phyloP scores from a whole-genome alignment of 2,329 filamentous ascomycete genomes.

The Fusarium mexicanum region DNA sequence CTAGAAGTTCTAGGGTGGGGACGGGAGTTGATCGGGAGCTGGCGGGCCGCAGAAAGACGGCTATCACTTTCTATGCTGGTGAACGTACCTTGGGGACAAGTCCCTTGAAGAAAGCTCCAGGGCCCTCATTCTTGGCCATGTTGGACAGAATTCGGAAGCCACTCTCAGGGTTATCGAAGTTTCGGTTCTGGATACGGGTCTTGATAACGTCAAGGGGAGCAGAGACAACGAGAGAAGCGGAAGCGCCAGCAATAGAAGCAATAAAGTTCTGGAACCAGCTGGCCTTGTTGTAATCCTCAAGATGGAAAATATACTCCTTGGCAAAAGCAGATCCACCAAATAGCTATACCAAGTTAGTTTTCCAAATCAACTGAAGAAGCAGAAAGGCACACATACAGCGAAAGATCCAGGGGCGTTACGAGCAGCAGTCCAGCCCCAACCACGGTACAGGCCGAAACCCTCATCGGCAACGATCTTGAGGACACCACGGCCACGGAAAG shows the following conservation, averaged over 20 bases:
- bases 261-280: slow-evolving; percentile 97
- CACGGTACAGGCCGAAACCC: slow-evolving; percentile 93
- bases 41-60: not conserved
- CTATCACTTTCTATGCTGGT: not conserved
- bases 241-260: slow-evolving; percentile 93
- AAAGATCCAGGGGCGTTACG: slow-evolving; percentile 97
- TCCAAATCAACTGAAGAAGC: not conserved
- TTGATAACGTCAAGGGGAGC: slow-evolving; percentile 97
- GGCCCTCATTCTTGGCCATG: slow-evolving; percentile 92
- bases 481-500: slow-evolving; percentile 92
- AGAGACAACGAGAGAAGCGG: slow-evolving; percentile 94
- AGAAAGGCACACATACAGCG: slow-evolving; percentile 69
- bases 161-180: slow-evolving; percentile 97
- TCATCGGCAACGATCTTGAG: slow-evolving; percentile 92
- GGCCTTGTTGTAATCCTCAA: slow-evolving; percentile 95
- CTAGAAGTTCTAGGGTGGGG: slow-evolving; percentile 20
- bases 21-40: slow-evolving; percentile 1
- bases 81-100: slow-evolving; percentile 81
- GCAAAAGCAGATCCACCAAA: slow-evolving; percentile 98
- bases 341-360: slow-evolving; percentile 65
- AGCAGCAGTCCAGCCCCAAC: slow-evolving; percentile 97
- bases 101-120: slow-evolving; percentile 95
- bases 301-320: slow-evolving; percentile 93
- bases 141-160: slow-evolving; percentile 91
- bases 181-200: slow-evolving; percentile 97